Evolutionary conservation across 2,329 filamentous ascomycete species (phyloP).

Genomic region (Hypoxylon sp.): DNA sequence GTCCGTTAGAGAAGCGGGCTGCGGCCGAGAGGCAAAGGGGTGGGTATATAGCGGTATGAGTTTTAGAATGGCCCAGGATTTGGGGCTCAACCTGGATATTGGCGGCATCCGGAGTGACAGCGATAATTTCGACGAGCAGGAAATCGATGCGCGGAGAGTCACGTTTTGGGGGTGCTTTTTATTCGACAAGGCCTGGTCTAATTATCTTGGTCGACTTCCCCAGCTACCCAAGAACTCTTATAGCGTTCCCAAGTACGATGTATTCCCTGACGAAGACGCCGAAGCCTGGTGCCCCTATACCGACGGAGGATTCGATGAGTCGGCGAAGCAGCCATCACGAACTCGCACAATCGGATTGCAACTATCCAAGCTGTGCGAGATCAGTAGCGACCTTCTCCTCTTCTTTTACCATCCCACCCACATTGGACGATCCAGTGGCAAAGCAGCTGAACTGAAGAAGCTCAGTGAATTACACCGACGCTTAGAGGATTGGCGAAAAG

Average conservation of each 20-base stretch:
- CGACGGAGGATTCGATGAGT: conserved; percentile 78
- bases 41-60: conserved; percentile 99
- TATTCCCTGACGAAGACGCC: conserved; percentile 87
- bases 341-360: conserved; percentile 84
- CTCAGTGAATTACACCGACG: conserved; percentile 90
- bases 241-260: conserved; percentile 87
- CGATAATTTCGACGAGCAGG: conserved; percentile 74
- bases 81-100: conserved; percentile 88
- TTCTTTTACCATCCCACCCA: conserved; percentile 89
- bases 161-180: conserved; percentile 98
- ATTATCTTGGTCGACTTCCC: conserved; percentile 90
- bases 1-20: conserved; percentile 95
- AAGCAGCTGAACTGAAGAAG: conserved; percentile 87
- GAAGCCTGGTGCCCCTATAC: conserved; percentile 89
- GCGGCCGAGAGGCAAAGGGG: conserved; percentile 90
- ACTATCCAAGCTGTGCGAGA: conserved; percentile 85
- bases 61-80: conserved; percentile 95
- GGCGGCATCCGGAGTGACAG: conserved; percentile 67
- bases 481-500: conserved; percentile 86
- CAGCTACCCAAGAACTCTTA: conserved; percentile 82
- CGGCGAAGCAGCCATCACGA: conserved; percentile 79
- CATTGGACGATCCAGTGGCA: conserved; percentile 70
- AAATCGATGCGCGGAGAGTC: conserved; percentile 86
- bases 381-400: conserved; percentile 87
- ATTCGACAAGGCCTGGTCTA: conserved; percentile 99